Conservation (phyloP, 2,329 filamentous ascomycete genomes). For the Fusarium sp. region DNA sequence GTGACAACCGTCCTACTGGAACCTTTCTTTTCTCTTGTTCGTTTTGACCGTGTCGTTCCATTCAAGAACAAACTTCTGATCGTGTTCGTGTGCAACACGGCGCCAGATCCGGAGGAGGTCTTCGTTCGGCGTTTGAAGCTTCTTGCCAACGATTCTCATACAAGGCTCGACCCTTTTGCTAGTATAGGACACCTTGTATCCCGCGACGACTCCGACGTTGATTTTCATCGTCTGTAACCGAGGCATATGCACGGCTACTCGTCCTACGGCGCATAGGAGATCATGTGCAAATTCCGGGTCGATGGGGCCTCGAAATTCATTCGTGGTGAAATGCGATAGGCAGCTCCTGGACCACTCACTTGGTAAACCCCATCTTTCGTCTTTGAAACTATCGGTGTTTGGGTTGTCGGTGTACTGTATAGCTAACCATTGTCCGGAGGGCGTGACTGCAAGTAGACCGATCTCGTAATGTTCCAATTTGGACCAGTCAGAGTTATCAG, state of each 20-base stretch:
- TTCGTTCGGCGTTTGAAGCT: conserved; percentile 1
- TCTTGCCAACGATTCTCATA: conserved; percentile 15
- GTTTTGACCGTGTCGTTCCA: conserved; percentile 16
- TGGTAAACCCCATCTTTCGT: conserved; percentile 12
- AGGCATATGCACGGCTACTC: conserved; percentile 13
- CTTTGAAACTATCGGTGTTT: conserved; percentile 9
- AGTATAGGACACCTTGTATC: conserved; percentile 10
- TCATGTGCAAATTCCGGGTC: conserved; percentile 11
- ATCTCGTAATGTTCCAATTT: conserved; percentile 18
- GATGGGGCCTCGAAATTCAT: conserved; percentile 25
- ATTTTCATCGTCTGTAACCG: neutral
- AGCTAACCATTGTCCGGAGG: conserved; percentile 19
- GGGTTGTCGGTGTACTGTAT: neutral
- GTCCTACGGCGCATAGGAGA: conserved; percentile 3
- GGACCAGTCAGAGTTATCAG: neutral
- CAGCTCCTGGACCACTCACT: neutral
- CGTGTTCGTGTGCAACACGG: conserved; percentile 6
- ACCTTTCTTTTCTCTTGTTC: conserved; percentile 1
- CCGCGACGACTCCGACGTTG: conserved; percentile 1
- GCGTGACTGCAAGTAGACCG: conserved; percentile 10
- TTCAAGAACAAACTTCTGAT: conserved; percentile 5
- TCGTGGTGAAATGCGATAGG: neutral
- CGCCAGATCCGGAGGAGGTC: conserved; percentile 15
- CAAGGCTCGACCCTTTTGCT: conserved; percentile 3
- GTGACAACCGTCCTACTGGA: neutral